Evolutionary conservation across 306 rosid species (phyloP).

Genomic region (Sesbania bispinosa): DNA sequence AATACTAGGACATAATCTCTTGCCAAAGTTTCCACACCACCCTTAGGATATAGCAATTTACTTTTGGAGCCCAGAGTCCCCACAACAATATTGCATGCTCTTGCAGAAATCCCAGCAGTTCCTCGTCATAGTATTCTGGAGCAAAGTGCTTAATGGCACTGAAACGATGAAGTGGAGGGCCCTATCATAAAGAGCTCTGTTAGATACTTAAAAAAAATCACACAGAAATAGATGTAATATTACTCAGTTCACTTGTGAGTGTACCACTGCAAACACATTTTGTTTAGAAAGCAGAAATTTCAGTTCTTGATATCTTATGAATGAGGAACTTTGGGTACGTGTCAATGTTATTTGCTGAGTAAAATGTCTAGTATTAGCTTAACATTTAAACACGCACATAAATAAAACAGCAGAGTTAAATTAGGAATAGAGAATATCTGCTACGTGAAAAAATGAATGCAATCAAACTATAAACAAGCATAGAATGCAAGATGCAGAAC

Average conservation of each 20-base stretch:
- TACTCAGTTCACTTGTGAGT: not conserved
- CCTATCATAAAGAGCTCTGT: constrained; percentile 41
- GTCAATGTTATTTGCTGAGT: constrained; percentile 7
- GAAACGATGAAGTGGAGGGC: constrained; percentile 57
- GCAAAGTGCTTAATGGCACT: constrained; percentile 74
- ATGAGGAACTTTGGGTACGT: constrained; percentile 12
- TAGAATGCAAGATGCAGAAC: constrained; percentile 1
- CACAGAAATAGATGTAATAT: constrained; percentile 2
- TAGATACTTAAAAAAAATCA: constrained; percentile 7
- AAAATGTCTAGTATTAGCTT: not conserved
- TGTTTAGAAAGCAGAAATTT: not conserved
- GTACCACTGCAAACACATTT: constrained; percentile 8
- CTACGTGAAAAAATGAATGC: not conserved
- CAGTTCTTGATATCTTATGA: constrained; percentile 1
- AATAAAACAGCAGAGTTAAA: not conserved
- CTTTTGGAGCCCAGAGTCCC: constrained; percentile 85
- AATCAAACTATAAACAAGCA: constrained; percentile 20
- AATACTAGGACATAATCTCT: constrained; percentile 50
- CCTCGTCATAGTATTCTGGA: constrained; percentile 54
- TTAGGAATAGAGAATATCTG: not conserved
- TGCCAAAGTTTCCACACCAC: constrained; percentile 32
- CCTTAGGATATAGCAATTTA: constrained; percentile 36
- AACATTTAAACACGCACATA: not conserved
- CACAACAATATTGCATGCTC: constrained; percentile 51
- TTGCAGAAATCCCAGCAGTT: constrained; percentile 60